Base-by-base conservation (phyloP, 1,284 basidiomycete genomes). In the Trichosporon sp. region DNA sequence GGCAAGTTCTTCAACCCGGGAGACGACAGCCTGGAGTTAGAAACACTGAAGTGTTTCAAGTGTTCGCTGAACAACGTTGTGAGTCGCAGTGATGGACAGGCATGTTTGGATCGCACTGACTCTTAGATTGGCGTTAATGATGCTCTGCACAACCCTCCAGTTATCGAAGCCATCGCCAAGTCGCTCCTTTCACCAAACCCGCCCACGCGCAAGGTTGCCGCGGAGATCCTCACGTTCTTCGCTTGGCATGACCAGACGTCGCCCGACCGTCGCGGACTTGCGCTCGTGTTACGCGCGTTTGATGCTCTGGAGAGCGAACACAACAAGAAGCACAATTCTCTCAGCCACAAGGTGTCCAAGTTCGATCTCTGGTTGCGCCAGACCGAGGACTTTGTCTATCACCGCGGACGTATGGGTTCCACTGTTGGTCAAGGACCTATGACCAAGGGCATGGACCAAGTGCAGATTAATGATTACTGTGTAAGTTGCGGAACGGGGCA, bases 361-460 rank as follows among this genome's bases (percentile, higher is more conserved):
- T 99, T 94, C 81, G 90, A 91, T 73, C 93, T 89, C 72, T 98
- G 94, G 95, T 92, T 99, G 81, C 89, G 89, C 73, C 90, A 91
- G 1, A 85, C 96, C 71, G 92, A 95, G 76, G 85, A 85, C 44
- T 89, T 89, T 4, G 86, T 98, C 13, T 88, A 89, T 60, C 94
- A 95, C 1, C 85, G 94, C 70, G 96, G 97, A 1, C 91, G 90
- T 80, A 96, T 98, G 93, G 96, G 96, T 1, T 96, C 92, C 78
- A 83, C 92, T 63, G 96, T 99, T 8, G 96, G 97, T 2, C 92
- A 93, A 9, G 95, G 93, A 75, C 92, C 95, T 38, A 93, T 97
- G 72, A 87, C 96, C 69, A 89, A 87, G 78, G 75, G 77, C 35
- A 70, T 70, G 66, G 77, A 77, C 35, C 72, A 72, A 62, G 70